phyloP scores from a whole-genome alignment of 2,329 filamentous ascomycete genomes.

The Plectosphaerella sp. region DNA sequence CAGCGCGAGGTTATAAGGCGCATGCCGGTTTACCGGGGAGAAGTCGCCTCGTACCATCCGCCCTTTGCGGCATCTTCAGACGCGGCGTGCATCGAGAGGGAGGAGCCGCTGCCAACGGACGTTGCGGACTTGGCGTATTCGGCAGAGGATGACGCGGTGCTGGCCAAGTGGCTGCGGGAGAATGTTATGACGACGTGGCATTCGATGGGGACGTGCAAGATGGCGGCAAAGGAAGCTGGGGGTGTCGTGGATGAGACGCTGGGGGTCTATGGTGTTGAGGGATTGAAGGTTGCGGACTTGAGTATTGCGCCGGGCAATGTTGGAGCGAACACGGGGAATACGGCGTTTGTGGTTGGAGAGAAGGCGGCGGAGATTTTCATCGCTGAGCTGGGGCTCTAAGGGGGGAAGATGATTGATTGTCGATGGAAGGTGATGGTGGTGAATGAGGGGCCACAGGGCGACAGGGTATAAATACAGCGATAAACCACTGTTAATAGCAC shows the following conservation, averaged over 20 bases:
- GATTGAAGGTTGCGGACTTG: slow-evolving; percentile 31
- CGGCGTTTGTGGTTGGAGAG: slow-evolving; percentile 39
- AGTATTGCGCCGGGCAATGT: slow-evolving; percentile 33
- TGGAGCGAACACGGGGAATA: slow-evolving; percentile 38
- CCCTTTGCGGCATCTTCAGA: slow-evolving; percentile 33
- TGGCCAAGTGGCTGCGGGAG: slow-evolving; percentile 36
- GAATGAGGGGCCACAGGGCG: too few species aligned
- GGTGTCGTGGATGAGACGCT: slow-evolving; percentile 36
- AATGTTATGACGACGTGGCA: slow-evolving; percentile 37
- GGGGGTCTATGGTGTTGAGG: slow-evolving; percentile 33
- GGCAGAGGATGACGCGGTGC: slow-evolving; percentile 40
- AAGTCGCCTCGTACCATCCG: slow-evolving; percentile 35
- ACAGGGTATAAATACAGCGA: too few species aligned
- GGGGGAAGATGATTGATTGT: too few species aligned
- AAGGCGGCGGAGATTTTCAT: slow-evolving; percentile 28
- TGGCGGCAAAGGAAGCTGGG: slow-evolving; percentile 29
- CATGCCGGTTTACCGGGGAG: slow-evolving; percentile 44
- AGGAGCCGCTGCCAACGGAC: slow-evolving; percentile 16
- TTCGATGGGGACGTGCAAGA: slow-evolving; percentile 36
- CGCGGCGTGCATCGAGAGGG: slow-evolving; percentile 25
- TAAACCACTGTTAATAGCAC: too few species aligned
- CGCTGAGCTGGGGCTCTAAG: slow-evolving; percentile 14
- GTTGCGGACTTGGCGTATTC: slow-evolving; percentile 39
- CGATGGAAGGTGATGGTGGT: too few species aligned
- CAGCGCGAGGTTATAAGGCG: slow-evolving; percentile 55